Base-by-base conservation (phyloP, 805 yeast species). In the Wickerhamomyces bovis region DNA sequence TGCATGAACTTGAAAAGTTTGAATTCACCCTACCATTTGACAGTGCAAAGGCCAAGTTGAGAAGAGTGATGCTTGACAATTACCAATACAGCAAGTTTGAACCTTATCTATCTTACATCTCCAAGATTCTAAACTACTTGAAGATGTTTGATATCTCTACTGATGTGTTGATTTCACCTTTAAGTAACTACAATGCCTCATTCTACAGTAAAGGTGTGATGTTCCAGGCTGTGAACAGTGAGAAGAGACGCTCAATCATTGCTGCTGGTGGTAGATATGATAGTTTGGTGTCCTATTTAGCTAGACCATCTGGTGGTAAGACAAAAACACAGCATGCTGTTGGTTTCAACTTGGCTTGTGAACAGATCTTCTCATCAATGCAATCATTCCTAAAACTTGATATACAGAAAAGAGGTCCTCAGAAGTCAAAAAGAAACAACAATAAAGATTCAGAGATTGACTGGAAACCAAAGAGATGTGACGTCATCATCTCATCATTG, bases 221-320 rank as follows among this genome's bases (percentile, higher is more conserved):
- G 95, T 94, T 92, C 61, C 95, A 89, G 55, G 88, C 86, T 0
- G 77, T 89, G 1, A 77, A 80, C 52, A 85, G 87, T 45, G 83
- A 80, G 51, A 72, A 59, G 61, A 56, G 69, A 70, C 58, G 47
- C 53, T 69, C 61, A 38, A 52, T 83, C 28, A 69, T 94, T 38
- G 94, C 94, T 15, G 92, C 94, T 0, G 99, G 99, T 40, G 99
- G 99, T 3, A 71, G 99, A 36, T 94, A 89, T 60, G 98, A 92
- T 57, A 70, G 72, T 19, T 71, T 94, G 53, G 77, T 89, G 13
- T 70, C 78, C 3, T 73, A 81, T 16, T 73, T 89, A 49, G 77
- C 92, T 0, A 80, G 86, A 53, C 75, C 80, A 1, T 66, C 77
- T 48, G 61, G 71, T 19, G 64, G 61, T 4, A 60, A 60, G 42